Conservation (phyloP, 2,329 filamentous ascomycete species). For the Aspergillus melleus region DNA sequence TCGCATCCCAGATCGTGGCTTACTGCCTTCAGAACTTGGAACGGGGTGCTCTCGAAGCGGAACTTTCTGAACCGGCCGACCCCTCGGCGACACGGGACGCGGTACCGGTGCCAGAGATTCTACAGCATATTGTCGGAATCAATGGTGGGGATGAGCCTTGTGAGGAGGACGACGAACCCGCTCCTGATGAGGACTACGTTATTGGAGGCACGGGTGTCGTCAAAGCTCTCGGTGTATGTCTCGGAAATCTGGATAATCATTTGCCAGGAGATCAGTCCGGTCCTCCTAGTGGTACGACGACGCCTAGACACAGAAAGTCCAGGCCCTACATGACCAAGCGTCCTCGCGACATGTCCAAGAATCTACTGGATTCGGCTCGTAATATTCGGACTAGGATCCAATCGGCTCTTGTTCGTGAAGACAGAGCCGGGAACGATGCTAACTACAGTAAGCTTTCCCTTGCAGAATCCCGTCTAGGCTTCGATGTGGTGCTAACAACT, state of each 20-base stretch:
- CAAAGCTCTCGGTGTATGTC: constrained; percentile 86
- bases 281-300: constrained; percentile 54
- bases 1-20: constrained; percentile 91
- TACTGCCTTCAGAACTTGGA: constrained; percentile 94
- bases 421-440: constrained; percentile 67
- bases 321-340: constrained; percentile 56
- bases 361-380: constrained; percentile 79
- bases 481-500: constrained; percentile 5
- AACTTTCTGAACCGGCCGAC: constrained; percentile 45
- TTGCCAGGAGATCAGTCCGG: constrained; percentile 39
- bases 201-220: constrained; percentile 94
- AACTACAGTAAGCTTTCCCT: constrained; percentile 68
- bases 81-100: constrained; percentile 46
- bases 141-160: constrained; percentile 52
- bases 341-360: constrained; percentile 91
- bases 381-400: constrained; percentile 84
- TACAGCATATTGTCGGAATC: constrained; percentile 83
- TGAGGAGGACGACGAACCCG: constrained; percentile 64
- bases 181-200: constrained; percentile 90
- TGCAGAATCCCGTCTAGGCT: neutral
- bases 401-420: constrained; percentile 76
- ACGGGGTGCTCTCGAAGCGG: constrained; percentile 67
- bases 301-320: constrained; percentile 55
- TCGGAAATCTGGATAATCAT: constrained; percentile 72
- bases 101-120: constrained; percentile 73